Evolutionary conservation across 2,329 filamentous ascomycete species (phyloP).

Genomic region (Fusarium euwallaceae): DNA sequence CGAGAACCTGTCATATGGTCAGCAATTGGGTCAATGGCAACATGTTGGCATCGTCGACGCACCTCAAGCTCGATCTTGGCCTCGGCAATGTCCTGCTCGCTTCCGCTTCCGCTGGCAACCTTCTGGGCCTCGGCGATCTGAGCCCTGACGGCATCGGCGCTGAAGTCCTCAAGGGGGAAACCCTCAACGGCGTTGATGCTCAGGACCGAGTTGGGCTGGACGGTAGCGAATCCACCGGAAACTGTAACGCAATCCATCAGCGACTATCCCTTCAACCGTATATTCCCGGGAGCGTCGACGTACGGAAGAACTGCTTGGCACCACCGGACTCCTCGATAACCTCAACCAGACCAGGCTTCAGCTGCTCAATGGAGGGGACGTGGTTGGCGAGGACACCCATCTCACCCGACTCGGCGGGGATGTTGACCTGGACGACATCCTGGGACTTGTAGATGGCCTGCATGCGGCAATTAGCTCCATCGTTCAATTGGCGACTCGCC

Average conservation of each 20-base stretch:
- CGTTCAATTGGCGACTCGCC: constrained; percentile 45
- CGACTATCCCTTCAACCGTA: constrained; percentile 14
- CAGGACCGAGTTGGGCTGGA: constrained; percentile 93
- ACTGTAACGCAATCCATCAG: constrained; percentile 67
- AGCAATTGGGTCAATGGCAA: constrained; percentile 47
- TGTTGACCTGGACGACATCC: constrained; percentile 94
- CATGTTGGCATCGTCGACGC: constrained; percentile 27
- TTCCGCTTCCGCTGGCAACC: constrained; percentile 89
- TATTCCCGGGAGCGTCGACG: constrained; percentile 56
- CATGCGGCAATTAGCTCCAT: constrained; percentile 65
- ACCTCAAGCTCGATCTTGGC: constrained; percentile 99
- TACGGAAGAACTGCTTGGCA: constrained; percentile 99
- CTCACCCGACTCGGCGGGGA: constrained; percentile 96
- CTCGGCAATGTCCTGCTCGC: constrained; percentile 97
- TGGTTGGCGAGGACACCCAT: constrained; percentile 99
- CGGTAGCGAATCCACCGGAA: constrained; percentile 95
- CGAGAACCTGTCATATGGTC: constrained; percentile 74
- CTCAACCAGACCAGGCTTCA: constrained; percentile 96
- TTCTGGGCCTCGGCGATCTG: constrained; percentile 97
- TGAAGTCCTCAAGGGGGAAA: constrained; percentile 96
- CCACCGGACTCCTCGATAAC: constrained; percentile 91
- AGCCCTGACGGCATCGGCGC: constrained; percentile 86
- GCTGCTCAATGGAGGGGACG: constrained; percentile 98
- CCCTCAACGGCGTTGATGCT: constrained; percentile 99
- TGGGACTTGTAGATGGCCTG: constrained; percentile 79